Percentiles rank a stretch among this genome's conserved stretches.
Evolutionary conservation across 2,329 filamentous ascomycete species (phyloP).

Genomic region (Cladophialophora bantiana): DNA sequence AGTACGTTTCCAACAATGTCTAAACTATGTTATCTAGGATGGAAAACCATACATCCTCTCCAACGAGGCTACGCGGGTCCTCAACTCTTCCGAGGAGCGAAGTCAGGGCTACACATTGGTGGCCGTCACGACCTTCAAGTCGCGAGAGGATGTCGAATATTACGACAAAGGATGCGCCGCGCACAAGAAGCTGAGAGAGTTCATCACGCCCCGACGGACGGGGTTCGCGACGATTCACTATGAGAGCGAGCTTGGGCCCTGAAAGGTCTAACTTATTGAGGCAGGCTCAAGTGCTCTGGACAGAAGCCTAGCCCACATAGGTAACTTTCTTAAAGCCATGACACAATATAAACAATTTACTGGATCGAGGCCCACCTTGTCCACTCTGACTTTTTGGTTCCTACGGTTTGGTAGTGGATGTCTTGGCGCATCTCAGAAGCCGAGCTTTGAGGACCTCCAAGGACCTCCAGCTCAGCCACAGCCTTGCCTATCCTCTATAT

Average conservation of each 20-base stretch:
- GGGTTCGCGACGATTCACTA: slow-evolving; percentile 50
- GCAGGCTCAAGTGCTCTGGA: neutral
- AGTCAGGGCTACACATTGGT: slow-evolving; percentile 71
- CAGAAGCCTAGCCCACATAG: too few relatives aligned
- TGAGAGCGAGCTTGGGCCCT: slow-evolving; percentile 42
- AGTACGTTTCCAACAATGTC: neutral
- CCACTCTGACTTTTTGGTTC: neutral
- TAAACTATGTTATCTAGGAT: slow-evolving; percentile 56
- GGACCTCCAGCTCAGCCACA: too few relatives aligned
- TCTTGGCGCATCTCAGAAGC: neutral
- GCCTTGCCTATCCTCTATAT: too few relatives aligned
- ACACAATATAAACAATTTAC: neutral
- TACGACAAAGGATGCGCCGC: slow-evolving; percentile 69
- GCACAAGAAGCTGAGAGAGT: slow-evolving; percentile 57
- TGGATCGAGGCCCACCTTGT: neutral
- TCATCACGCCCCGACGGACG: slow-evolving; percentile 44
- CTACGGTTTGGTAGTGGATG: neutral
- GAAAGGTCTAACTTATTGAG: neutral
- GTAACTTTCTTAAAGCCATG: neutral
- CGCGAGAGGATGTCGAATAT: slow-evolving; percentile 71
- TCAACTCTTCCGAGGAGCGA: slow-evolving; percentile 61
- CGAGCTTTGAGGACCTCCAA: neutral
- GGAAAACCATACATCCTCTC: slow-evolving; percentile 73
- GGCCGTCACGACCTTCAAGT: slow-evolving; percentile 69
- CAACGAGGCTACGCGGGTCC: slow-evolving; percentile 61